Evolutionary conservation across 331 rosid species (phyloP), one percentile per base, ranked within the genome.

Genomic region (Saraca asoca): DNA sequence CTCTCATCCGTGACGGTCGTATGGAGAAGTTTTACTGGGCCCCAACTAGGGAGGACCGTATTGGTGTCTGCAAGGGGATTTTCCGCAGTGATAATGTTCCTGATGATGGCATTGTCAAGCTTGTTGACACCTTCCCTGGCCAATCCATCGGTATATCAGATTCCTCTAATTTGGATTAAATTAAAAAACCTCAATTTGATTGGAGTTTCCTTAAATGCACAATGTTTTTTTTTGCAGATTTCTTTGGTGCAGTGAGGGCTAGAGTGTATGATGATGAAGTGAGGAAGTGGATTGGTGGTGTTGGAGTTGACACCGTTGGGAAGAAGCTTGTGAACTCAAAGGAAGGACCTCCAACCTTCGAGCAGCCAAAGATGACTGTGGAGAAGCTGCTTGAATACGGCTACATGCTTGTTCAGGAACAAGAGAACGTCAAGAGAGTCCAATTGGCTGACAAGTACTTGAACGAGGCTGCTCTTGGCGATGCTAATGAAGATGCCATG

Each of bases 21-120:
- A 93, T 93, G 98, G 98, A 93, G 90, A 93, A 93, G 69, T 93
- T 93, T 85, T 93, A 93, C 87, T 93, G 98, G 98, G 97, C 98
- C 2, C 98, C 98, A 7, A 93, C 92, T 2, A 76, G 98, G n/a
- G 98, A 93, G 0, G 98, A 93, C 62, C 83, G 98, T 2, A 17
- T 93, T 15, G 98, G 98, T 65, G 97, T 93, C 24, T 93, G 96
- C 80, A 70, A 0, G 5, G 98, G 98, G 0, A 93, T 93, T 74
- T 93, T 93, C 83, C 79, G 85, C 12, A 74, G 34, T 46, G 98
- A 93, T 73, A 78, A 81, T 12, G 19, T 93, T 6, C 5, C 86
- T 17, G 48, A 15, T 0, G 78, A 71, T 0, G 95, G 78, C 44
- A 37, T 90, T 69, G 84, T 90, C 62, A 93, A 77, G 82, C 29